Evolutionary conservation across 169 alveolate genomes (phyloP).

Genomic region (Theileria sp.): DNA sequence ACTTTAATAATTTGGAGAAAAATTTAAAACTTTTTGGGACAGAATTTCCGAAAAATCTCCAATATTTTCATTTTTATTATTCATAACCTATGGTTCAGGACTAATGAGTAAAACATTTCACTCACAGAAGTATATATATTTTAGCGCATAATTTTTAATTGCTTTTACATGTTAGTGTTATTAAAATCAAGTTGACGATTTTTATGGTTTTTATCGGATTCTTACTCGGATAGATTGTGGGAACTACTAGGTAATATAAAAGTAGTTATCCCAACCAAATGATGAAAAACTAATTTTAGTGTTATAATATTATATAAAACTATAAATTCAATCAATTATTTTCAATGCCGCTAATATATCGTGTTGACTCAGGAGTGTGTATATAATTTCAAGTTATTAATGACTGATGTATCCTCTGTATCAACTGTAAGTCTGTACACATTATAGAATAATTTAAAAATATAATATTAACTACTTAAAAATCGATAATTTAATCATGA

Average conservation of each 20-base stretch:
- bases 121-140: not conserved
- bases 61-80: too few species aligned
- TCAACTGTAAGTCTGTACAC: conserved; percentile 1
- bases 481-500: conserved; percentile 4
- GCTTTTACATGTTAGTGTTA: not conserved
- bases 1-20: not conserved
- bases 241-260: not conserved
- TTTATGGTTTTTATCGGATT: not conserved
- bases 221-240: not conserved
- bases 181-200: not conserved
- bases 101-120: not conserved
- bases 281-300: not conserved
- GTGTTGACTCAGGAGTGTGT: not conserved
- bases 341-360: not conserved
- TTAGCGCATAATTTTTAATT: too few species aligned
- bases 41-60: not conserved
- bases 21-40: not conserved
- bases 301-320: not conserved
- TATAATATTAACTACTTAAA: not conserved
- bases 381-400: not conserved
- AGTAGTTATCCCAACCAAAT: not conserved
- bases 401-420: not conserved
- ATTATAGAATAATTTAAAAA: not conserved
- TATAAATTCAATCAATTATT: too few species aligned
- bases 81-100: not conserved